phyloP scores from a whole-genome alignment of 164 flowering plant species.

The Tetrastigma voinierianum region DNA sequence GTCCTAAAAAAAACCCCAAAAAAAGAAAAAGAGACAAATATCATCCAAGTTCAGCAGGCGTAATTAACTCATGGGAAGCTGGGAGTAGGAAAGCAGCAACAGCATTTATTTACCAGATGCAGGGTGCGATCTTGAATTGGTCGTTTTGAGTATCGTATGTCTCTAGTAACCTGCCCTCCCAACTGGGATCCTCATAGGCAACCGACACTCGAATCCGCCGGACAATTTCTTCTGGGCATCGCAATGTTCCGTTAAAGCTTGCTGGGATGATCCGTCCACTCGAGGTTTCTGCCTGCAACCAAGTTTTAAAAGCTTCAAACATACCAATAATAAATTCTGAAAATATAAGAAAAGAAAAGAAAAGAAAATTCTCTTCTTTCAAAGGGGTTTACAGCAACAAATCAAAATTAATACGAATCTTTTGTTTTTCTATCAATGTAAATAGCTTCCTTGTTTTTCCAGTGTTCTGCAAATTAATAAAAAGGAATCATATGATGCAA shows the following conservation, averaged over 20 bases:
- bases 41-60: too few species aligned
- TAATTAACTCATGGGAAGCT: not conserved
- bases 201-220: slow-evolving; percentile 73
- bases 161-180: slow-evolving; percentile 74
- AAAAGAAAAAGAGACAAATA: too few species aligned
- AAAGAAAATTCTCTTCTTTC: not conserved
- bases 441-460: too few species aligned
- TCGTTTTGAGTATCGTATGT: slow-evolving; percentile 78
- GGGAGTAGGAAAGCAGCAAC: not conserved
- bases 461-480: too few species aligned
- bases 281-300: slow-evolving; percentile 63
- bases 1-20: slow-evolving; percentile 57
- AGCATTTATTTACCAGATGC: slow-evolving; percentile 64
- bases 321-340: not conserved
- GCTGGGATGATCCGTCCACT: slow-evolving; percentile 70
- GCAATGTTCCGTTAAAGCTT: slow-evolving; percentile 59
- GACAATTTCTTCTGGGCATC: too few species aligned
- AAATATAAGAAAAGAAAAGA: not conserved
- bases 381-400: too few species aligned
- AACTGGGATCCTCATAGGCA: slow-evolving; percentile 53
- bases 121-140: slow-evolving; percentile 59
- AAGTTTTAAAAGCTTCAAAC: not conserved
- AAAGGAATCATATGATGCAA: too few species aligned
- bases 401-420: too few species aligned
- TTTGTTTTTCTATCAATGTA: too few species aligned